These are phyloP conservation scores for Dipsacomyces acuminosporus DNA, from an alignment of 371 early-diverging fungal species.

Conservation along the genomic window DNA sequence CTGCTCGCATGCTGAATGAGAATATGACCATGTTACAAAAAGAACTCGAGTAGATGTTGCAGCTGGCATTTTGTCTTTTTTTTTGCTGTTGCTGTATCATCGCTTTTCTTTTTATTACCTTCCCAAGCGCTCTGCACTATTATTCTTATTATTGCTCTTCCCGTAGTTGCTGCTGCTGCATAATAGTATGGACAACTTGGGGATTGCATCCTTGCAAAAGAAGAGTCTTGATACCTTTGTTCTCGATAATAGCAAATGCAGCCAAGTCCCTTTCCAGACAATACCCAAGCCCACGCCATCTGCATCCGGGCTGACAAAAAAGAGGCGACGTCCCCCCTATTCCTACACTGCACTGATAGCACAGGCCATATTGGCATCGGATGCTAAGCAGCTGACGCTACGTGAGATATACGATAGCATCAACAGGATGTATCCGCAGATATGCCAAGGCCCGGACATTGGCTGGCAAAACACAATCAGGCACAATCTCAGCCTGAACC, in stretches of 20 bases:
- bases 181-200: too few species aligned
- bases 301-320: constrained; percentile 18
- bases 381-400: constrained; percentile 59
- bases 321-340: constrained; percentile 66
- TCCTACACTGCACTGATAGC: constrained; percentile 72
- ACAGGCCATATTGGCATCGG: constrained; percentile 60
- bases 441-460: constrained; percentile 60
- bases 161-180: too few species aligned
- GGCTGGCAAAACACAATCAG: constrained; percentile 81
- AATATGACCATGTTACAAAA: too few species aligned
- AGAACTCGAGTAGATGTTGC: too few species aligned
- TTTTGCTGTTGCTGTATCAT: too few species aligned
- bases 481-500: constrained; percentile 75
- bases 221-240: not conserved
- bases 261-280: not conserved
- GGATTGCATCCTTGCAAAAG: too few species aligned
- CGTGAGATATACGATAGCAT: constrained; percentile 74
- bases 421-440: constrained; percentile 59
- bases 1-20: too few species aligned
- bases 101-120: too few species aligned
- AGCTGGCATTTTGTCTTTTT: too few species aligned
- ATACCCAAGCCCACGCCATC: not conserved
- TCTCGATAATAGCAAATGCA: not conserved
- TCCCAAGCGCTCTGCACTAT: too few species aligned
- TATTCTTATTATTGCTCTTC: too few species aligned